Evolutionary conservation across 257 asterid species (phyloP).

Genomic region (Anisodus acutangulus): DNA sequence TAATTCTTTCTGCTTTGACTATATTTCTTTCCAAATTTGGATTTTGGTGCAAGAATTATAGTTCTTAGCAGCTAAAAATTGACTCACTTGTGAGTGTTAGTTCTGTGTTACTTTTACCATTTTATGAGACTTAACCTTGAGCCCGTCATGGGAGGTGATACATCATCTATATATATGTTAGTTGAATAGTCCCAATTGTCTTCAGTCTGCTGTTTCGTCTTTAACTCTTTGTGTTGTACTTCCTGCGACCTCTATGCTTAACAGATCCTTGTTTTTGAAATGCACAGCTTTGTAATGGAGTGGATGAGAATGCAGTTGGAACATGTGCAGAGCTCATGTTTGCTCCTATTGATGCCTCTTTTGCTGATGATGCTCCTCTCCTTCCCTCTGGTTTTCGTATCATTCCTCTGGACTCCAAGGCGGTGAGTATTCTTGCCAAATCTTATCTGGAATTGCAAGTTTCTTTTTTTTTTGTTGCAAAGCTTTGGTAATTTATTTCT

Average conservation of each 20-base stretch:
- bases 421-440: slow-evolving; percentile 42
- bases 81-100: slow-evolving; percentile 3
- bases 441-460: slow-evolving; percentile 2
- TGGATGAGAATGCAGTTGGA: slow-evolving; percentile 84
- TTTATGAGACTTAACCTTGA: background rate
- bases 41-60: background rate
- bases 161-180: background rate
- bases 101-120: background rate
- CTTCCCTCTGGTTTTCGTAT: slow-evolving; percentile 98
- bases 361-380: slow-evolving; percentile 95
- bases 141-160: background rate
- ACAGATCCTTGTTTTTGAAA: slow-evolving; percentile 22
- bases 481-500: background rate
- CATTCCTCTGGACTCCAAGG: slow-evolving; percentile 78
- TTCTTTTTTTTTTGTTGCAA: background rate
- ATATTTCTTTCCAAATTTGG: background rate
- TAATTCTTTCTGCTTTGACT: background rate
- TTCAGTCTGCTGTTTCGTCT: background rate
- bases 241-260: background rate
- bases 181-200: background rate
- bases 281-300: slow-evolving; percentile 86
- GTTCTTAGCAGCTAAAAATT: background rate
- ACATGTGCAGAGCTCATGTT: slow-evolving; percentile 84
- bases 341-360: slow-evolving; percentile 96
- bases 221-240: background rate